Percentiles rank a stretch among this genome's conserved stretches.
Evolutionary conservation across 805 yeast genomes (phyloP).

Genomic region (Metschnikowia aberdeeniae): DNA sequence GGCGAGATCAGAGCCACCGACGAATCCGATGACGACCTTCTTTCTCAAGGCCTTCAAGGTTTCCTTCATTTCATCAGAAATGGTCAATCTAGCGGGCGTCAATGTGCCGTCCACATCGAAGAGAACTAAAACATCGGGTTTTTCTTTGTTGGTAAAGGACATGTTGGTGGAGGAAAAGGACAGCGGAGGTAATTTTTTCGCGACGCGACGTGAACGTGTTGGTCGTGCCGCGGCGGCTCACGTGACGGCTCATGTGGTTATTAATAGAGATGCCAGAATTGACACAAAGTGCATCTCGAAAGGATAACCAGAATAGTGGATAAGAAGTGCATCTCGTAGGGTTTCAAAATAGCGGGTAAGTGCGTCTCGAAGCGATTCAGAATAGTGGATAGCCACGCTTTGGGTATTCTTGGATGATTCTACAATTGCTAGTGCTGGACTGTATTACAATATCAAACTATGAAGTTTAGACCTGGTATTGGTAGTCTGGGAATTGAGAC

Average conservation of each 20-base stretch:
- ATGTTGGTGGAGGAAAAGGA: slow-evolving; percentile 18
- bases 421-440: neutral
- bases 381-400: too few species aligned
- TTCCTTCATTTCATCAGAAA: slow-evolving; percentile 74
- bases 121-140: slow-evolving; percentile 82
- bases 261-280: too few species aligned
- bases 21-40: slow-evolving; percentile 94
- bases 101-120: slow-evolving; percentile 98
- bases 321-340: too few species aligned
- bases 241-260: neutral
- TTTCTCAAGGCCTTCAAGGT: slow-evolving; percentile 73
- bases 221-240: neutral
- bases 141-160: slow-evolving; percentile 71
- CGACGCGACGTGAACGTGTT: slow-evolving; percentile 1
- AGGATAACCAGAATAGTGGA: too few species aligned
- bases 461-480: slow-evolving; percentile 42
- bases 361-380: too few species aligned
- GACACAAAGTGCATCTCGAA: too few species aligned
- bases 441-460: slow-evolving; percentile 9
- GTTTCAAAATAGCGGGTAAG: too few species aligned
- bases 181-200: neutral
- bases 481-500: slow-evolving; percentile 89
- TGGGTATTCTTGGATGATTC: too few species aligned
- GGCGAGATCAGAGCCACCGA: slow-evolving; percentile 92
- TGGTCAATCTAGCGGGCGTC: slow-evolving; percentile 88